These are phyloP conservation scores for Ophioceras dolichostomum DNA, from an alignment of 2,329 filamentous ascomycete species.

Conservation along the genomic window DNA sequence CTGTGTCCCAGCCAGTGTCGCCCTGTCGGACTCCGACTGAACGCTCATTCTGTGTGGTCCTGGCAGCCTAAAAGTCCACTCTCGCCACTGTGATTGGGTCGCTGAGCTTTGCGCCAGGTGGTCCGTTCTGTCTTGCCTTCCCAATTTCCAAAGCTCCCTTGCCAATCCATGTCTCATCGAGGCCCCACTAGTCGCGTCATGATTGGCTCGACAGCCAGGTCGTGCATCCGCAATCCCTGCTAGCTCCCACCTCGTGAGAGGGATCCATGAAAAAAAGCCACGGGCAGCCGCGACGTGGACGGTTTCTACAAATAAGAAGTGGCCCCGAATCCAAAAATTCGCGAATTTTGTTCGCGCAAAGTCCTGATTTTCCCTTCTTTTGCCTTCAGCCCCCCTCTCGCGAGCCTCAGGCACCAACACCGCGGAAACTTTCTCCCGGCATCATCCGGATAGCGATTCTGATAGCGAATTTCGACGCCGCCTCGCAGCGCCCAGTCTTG, in stretches of 20 bases:
- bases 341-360: constrained; percentile 19
- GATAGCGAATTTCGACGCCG: neutral
- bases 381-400: constrained; percentile 2
- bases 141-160: constrained; percentile 4
- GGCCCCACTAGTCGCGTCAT: neutral
- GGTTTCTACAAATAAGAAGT: constrained; percentile 30
- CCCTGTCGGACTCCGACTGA: too few species aligned
- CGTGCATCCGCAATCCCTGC: constrained; percentile 8
- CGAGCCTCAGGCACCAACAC: constrained; percentile 8
- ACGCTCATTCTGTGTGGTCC: too few species aligned
- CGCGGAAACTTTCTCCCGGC: neutral
- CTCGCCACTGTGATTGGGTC: constrained; percentile 1
- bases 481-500: too few species aligned
- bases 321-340: constrained; percentile 25
- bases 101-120: neutral
- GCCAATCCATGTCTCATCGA: constrained; percentile 9
- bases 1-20: too few species aligned
- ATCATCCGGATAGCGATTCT: neutral
- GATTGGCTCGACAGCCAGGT: constrained; percentile 6
- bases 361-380: constrained; percentile 15
- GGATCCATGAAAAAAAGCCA: constrained; percentile 8
- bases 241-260: constrained; percentile 6
- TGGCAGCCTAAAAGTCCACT: neutral
- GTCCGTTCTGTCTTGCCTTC: constrained; percentile 2
- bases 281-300: constrained; percentile 9